Evolutionary conservation across 306 rosid genomes (phyloP), one percentile per base, ranked within the genome.

Genomic region (Arachis hypogaea): DNA sequence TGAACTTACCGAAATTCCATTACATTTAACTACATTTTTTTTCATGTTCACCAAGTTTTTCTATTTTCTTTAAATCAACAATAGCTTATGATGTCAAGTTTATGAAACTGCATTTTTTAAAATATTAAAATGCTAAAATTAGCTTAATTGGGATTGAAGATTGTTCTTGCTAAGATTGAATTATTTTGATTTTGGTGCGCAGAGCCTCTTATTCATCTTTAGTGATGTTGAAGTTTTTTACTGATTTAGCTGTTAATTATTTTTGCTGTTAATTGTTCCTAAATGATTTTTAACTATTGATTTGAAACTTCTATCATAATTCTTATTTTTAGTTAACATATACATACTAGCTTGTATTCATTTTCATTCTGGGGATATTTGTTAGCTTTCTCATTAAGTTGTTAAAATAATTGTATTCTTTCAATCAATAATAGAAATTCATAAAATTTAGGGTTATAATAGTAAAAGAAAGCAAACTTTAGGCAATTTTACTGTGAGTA

Each of bases 401-500:
- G 38, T 14, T 44, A 44, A 44, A 44, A 44, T 8, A 8, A 5
- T 45, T 3, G 2, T 30, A 30, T 30, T 30, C 36, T 30, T 30
- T 30, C 36, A 30, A 30, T 30, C 36, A 14, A 14, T 14, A 14
- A 14, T 14, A 14, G 14, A 14, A 14, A 14, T 14, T 14, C 14
- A 14, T 14, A 14, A 14, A 14, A 14, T 14, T 14, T 14, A 14
- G 14, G 14, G 14, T 14, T 14, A 14, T 14, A 14, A 14, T 14
- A 14, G 14, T 97, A 93, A 85, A 86, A 91, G 90, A 91, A 86
- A 87, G 88, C 97, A 71, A 91, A 86, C 78, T 80, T 93, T 68
- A 86, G 78, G 75, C 92, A 93, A 55, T 93, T 93, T 77, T 91
- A 93, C 68, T 71, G 98, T 93, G 83, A 86, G 97, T 84, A 51